phyloP scores from a whole-genome alignment of 352 stramenopile species.

The Phytophthora meadii region DNA sequence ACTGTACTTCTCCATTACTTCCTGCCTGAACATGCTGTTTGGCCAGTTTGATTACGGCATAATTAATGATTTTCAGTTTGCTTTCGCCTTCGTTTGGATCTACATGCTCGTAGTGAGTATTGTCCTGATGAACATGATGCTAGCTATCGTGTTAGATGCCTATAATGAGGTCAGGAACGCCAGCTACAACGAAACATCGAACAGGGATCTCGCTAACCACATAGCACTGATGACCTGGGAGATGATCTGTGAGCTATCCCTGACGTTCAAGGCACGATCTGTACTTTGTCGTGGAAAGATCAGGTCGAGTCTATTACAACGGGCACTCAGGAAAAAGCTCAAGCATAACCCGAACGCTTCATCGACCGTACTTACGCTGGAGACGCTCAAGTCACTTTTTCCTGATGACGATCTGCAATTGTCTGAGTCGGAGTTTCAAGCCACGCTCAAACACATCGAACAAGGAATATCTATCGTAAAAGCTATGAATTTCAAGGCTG shows the following conservation, averaged over 20 bases:
- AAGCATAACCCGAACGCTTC: not conserved
- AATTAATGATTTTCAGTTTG: constrained; percentile 5
- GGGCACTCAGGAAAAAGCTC: constrained; percentile 9
- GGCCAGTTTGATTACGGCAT: constrained; percentile 6
- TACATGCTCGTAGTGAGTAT: constrained; percentile 7
- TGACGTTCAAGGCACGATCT: not conserved
- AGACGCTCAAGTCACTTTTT: constrained; percentile 27
- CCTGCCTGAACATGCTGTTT: constrained; percentile 8
- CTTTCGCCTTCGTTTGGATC: constrained; percentile 5
- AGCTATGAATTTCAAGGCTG: constrained; percentile 10
- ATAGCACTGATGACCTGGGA: constrained; percentile 34
- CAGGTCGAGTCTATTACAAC: constrained; percentile 21
- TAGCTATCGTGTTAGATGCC: not conserved
- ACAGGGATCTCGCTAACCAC: constrained; percentile 20
- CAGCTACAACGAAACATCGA: constrained; percentile 35
- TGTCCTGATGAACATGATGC: constrained; percentile 5
- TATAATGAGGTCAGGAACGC: constrained; percentile 43
- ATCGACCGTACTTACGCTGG: constrained; percentile 6
- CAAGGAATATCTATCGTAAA: constrained; percentile 17
- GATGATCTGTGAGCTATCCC: constrained; percentile 21
- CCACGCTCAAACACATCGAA: constrained; percentile 28
- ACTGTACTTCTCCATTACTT: not conserved
- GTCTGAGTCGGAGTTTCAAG: constrained; percentile 2
- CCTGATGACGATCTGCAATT: constrained; percentile 5
- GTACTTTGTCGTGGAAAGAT: constrained; percentile 29